phyloP scores from a whole-genome alignment of 1,139 yeast genomes.

The Magnusiomyces paraingens region DNA sequence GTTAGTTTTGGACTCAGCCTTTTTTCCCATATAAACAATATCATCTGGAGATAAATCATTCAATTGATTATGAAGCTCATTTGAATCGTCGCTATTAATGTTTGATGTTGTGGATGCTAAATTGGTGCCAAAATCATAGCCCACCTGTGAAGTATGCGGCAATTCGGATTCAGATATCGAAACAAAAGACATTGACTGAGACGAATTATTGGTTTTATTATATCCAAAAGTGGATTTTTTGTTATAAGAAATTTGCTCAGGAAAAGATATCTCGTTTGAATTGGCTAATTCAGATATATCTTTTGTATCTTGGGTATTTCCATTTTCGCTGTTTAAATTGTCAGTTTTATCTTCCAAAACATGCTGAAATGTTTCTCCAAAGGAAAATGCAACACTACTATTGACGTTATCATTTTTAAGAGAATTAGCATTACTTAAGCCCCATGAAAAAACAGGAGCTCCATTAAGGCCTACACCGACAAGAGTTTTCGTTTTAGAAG shows the following conservation, averaged over 20 bases:
- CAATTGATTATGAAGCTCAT: too few species aligned
- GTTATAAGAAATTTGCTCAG: background rate
- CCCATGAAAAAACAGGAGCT: background rate
- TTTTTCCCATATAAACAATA: too few species aligned
- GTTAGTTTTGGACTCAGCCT: too few species aligned
- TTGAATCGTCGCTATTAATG: too few species aligned
- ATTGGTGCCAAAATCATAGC: background rate
- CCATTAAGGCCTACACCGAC: constrained; percentile 7
- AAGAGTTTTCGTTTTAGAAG: background rate
- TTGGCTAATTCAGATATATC: background rate
- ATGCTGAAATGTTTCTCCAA: constrained; percentile 1
- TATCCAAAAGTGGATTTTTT: background rate
- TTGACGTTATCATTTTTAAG: background rate
- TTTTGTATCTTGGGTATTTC: background rate
- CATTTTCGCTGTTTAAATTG: background rate
- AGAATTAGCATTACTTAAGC: background rate
- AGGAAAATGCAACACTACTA: constrained; percentile 6
- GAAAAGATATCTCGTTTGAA: background rate
- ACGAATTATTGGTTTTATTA: too few species aligned
- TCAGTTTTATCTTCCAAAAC: constrained; percentile 22
- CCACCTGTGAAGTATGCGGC: background rate
- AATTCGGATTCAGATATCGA: background rate
- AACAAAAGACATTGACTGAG: background rate
- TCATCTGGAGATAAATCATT: too few species aligned
- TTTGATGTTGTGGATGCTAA: background rate